phyloP scores from a whole-genome alignment of 208 protist genomes.

The Crithidia brevicula region DNA sequence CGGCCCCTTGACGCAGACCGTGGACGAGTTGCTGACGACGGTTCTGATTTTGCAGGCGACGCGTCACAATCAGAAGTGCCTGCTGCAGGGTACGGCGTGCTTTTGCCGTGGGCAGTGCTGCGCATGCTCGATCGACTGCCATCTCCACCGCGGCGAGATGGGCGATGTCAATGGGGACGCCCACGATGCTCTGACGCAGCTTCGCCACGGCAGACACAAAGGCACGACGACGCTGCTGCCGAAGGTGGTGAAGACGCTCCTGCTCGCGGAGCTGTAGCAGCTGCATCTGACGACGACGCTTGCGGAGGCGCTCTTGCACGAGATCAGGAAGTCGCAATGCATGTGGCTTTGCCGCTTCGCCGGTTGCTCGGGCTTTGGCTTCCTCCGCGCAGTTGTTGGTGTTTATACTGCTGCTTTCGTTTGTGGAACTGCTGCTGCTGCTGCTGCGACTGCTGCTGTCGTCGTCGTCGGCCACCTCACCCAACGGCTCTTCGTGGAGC shows the following conservation, averaged over 20 bases:
- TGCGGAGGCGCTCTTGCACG: background rate
- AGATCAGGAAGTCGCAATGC: background rate
- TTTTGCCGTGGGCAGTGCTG: slow-evolving; percentile 5
- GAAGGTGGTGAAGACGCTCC: slow-evolving; percentile 6
- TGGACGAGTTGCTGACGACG: slow-evolving; percentile 5
- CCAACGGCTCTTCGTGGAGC: slow-evolving; percentile 5
- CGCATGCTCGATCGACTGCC: slow-evolving; percentile 29
- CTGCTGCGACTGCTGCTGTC: slow-evolving; percentile 14
- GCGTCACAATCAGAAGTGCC: slow-evolving; percentile 46
- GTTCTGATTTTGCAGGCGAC: slow-evolving; percentile 33
- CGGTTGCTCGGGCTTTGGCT: no score
- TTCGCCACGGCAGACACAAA: slow-evolving; percentile 34
- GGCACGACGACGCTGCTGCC: slow-evolving; percentile 25
- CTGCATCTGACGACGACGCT: background rate
- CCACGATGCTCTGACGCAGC: slow-evolving; percentile 29
- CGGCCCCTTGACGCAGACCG: background rate
- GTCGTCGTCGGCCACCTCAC: slow-evolving; percentile 1
- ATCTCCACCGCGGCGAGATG: slow-evolving; percentile 27
- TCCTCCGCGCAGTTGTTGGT: no score
- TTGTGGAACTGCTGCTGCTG: background rate
- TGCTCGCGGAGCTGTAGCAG: slow-evolving; percentile 1
- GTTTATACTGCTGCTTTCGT: background rate
- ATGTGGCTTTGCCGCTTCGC: background rate
- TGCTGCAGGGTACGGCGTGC: slow-evolving; percentile 33
- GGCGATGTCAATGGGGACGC: slow-evolving; percentile 26